Percentiles rank a stretch among this genome's conserved stretches.
Evolutionary conservation across 140 eudicot species (phyloP).

Genomic region (Flaveria floridana): DNA sequence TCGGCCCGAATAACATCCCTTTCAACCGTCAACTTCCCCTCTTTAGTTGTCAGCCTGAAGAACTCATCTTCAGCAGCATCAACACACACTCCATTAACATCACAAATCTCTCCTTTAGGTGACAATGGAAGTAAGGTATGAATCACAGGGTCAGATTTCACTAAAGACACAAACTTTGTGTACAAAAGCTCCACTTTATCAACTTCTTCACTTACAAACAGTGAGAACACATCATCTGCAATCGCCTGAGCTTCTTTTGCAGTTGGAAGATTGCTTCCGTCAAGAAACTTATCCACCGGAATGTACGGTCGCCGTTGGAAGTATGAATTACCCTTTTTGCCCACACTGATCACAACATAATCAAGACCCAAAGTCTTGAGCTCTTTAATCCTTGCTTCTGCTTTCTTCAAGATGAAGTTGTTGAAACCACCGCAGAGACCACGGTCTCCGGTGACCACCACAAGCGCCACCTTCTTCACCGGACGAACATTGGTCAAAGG

Average conservation of each 20-base stretch:
- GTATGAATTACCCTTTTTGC: slow-evolving; percentile 84
- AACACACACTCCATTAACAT: slow-evolving; percentile 78
- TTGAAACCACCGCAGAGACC: slow-evolving; percentile 98
- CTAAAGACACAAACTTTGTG: slow-evolving; percentile 87
- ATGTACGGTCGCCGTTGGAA: slow-evolving; percentile 69
- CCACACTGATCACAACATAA: slow-evolving; percentile 75
- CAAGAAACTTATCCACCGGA: slow-evolving; percentile 68
- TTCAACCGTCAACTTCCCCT: slow-evolving; percentile 94
- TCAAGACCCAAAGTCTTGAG: slow-evolving; percentile 61
- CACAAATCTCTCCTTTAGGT: slow-evolving; percentile 94
- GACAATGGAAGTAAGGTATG: slow-evolving; percentile 88
- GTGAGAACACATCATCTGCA: slow-evolving; percentile 92
- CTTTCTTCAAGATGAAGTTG: slow-evolving; percentile 65
- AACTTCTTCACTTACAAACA: slow-evolving; percentile 85
- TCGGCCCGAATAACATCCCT: slow-evolving; percentile 60
- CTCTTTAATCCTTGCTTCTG: slow-evolving; percentile 61
- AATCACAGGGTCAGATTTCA: slow-evolving; percentile 78
- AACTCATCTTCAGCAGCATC: slow-evolving; percentile 97
- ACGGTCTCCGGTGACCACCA: slow-evolving; percentile 90
- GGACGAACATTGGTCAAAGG: slow-evolving; percentile 82
- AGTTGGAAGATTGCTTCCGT: slow-evolving; percentile 70
- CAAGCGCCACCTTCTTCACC: slow-evolving; percentile 87
- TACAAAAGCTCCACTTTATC: slow-evolving; percentile 87
- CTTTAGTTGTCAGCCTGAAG: slow-evolving; percentile 86
- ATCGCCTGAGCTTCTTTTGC: slow-evolving; percentile 96